Evolutionary conservation across 345 rosid genomes (phyloP), one percentile per base, ranked within the genome.

Genomic region (Bretschneidera sinensis): DNA sequence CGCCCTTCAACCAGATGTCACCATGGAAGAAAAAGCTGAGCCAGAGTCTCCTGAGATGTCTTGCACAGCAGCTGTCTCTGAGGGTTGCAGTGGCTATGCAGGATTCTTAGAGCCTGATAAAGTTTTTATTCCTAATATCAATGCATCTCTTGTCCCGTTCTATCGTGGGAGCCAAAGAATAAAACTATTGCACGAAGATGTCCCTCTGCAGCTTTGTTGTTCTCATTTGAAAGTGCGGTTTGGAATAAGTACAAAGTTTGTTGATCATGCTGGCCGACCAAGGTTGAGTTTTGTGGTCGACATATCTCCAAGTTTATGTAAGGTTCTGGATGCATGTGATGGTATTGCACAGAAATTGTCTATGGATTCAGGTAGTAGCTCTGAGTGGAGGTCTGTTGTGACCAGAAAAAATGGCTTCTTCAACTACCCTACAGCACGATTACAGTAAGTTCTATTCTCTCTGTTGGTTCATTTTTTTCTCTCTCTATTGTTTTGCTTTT

Each of bases 251-350:
- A 50, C 61, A 18, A 82, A 81, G 79, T 92, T 60, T 69, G 21
- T 48, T 39, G 87, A 89, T 75, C 49, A 62, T 39, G 66, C 79
- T 17, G 91, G 97, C 24, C 75, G 86, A 48, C 82, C 82, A 49
- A 81, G 77, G 49, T 65, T 89, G 69, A 92, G 65, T 71, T 79
- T 87, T 62, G 84, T 89, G 56, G 97, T 79, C 56, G 86, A 83
- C 59, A 66, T 72, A 45, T n/a, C 83, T 67, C 79, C 80, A 67
- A 73, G 68, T 50, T 69, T 89, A 23, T 82, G 79, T 70, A 33
- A 45, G 5, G 70, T 87, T 66, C 91, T 92, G 7, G 82, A 85
- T 48, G 78, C 84, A 62, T 87, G 97, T 74, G 82, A 89, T 65
- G 56, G 34, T 45, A 60, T 62, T 66, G 89, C 75, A 0, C 71